Percentiles rank a stretch among this genome's conserved stretches.
These are phyloP conservation scores for Pleurotus salmoneostramineus DNA, from an alignment of 768 basidiomycete species.

Conservation along the genomic window DNA sequence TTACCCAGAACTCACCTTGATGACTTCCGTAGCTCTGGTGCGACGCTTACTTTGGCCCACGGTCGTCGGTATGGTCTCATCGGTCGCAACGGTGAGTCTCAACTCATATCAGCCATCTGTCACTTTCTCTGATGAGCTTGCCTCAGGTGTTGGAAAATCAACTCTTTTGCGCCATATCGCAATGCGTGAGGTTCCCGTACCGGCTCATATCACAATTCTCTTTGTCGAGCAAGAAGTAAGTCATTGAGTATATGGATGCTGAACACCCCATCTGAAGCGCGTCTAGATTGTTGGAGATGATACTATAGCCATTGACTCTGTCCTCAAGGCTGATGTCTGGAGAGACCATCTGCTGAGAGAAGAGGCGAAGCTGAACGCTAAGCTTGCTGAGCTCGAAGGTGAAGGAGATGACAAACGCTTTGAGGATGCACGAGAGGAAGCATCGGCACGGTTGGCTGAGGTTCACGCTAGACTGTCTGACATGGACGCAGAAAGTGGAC, in stretches of 20 bases:
- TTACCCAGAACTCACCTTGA: conserved; percentile 5
- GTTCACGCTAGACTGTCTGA: conserved; percentile 90
- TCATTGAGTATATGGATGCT: too few species aligned
- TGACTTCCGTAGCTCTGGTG: conserved; percentile 57
- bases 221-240: conserved; percentile 96
- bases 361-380: conserved; percentile 70
- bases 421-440: conserved; percentile 83
- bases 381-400: conserved; percentile 66
- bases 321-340: conserved; percentile 99
- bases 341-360: conserved; percentile 88
- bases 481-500: conserved; percentile 97
- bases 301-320: conserved; percentile 87
- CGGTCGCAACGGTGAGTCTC: conserved; percentile 70
- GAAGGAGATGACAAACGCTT: conserved; percentile 77
- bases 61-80: conserved; percentile 91
- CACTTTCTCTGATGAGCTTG: neutral
- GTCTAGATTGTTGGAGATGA: conserved; percentile 87
- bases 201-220: conserved; percentile 91
- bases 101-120: neutral
- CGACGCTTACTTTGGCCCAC: conserved; percentile 81
- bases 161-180: conserved; percentile 93
- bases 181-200: conserved; percentile 91
- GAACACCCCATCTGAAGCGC: neutral
- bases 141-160: conserved; percentile 88
- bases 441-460: conserved; percentile 77